Evolutionary conservation across 2,329 filamentous ascomycete genomes (phyloP).

Genomic region (Fusarium mangiferae): DNA sequence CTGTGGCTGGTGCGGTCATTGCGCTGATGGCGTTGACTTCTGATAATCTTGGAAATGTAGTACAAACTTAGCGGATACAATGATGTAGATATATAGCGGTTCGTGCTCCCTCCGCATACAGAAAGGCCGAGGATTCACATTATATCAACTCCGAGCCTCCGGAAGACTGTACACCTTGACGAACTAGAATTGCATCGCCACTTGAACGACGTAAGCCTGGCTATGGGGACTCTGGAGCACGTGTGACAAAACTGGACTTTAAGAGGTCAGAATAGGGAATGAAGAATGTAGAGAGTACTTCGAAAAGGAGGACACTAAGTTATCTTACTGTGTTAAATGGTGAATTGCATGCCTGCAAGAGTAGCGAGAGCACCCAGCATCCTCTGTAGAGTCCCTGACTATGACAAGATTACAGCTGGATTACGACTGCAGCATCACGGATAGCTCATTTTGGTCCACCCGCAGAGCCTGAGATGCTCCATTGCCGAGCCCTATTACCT

Average conservation of each 20-base stretch:
- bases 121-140: background rate
- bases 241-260: background rate
- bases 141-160: background rate
- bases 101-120: background rate
- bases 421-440: background rate
- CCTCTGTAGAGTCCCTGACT: accelerated
- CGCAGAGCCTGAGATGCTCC: background rate
- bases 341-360: background rate
- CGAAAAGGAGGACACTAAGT: background rate
- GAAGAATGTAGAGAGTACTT: background rate
- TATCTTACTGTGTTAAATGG: background rate
- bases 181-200: background rate
- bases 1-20: background rate
- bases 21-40: background rate
- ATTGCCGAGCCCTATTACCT: background rate
- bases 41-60: background rate
- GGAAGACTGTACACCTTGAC: background rate
- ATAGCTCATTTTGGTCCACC: background rate
- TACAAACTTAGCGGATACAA: background rate
- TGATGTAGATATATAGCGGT: background rate
- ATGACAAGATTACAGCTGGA: background rate
- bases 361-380: background rate
- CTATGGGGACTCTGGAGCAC: background rate
- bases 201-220: background rate
- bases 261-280: background rate